Percentiles rank a stretch among this genome's conserved stretches.
phyloP scores from a whole-genome alignment of 1,139 yeast genomes.

The Hyphopichia fennica region DNA sequence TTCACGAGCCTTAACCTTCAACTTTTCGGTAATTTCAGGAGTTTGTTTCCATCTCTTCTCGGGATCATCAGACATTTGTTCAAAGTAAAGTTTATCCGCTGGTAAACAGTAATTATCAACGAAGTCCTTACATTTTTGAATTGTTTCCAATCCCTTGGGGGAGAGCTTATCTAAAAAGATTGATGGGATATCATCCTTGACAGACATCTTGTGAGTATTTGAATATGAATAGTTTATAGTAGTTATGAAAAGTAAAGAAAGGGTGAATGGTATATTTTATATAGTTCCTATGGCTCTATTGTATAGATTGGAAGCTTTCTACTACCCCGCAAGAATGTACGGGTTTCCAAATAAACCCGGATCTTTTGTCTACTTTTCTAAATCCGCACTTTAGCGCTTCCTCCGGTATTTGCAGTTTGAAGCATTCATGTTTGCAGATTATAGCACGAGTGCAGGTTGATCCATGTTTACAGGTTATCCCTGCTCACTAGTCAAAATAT shows the following conservation, averaged over 20 bases:
- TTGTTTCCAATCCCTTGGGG: conserved; percentile 51
- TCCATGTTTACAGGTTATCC: neutral
- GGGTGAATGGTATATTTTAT: too few relatives aligned
- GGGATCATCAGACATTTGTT: conserved; percentile 42
- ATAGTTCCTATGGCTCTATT: too few relatives aligned
- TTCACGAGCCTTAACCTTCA: conserved; percentile 55
- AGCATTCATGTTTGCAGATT: neutral
- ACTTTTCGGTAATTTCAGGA: conserved; percentile 53
- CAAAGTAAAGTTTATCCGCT: conserved; percentile 47
- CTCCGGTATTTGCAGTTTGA: neutral
- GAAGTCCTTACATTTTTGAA: conserved; percentile 50
- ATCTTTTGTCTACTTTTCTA: too few relatives aligned
- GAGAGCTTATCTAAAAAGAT: conserved; percentile 44
- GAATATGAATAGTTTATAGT: neutral
- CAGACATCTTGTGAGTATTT: conserved; percentile 19
- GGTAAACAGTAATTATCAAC: conserved; percentile 64
- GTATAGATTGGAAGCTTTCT: too few relatives aligned
- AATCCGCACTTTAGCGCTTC: too few relatives aligned
- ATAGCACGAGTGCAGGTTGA: neutral
- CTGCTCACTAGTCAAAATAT: neutral
- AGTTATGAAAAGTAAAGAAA: too few relatives aligned
- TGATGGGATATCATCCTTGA: conserved; percentile 46
- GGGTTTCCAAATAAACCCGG: neutral
- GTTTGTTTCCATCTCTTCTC: conserved; percentile 47
- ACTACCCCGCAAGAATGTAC: neutral